Evolutionary conservation across 495 filamentous ascomycete species (phyloP).

Genomic region (Tuber aestivum): DNA sequence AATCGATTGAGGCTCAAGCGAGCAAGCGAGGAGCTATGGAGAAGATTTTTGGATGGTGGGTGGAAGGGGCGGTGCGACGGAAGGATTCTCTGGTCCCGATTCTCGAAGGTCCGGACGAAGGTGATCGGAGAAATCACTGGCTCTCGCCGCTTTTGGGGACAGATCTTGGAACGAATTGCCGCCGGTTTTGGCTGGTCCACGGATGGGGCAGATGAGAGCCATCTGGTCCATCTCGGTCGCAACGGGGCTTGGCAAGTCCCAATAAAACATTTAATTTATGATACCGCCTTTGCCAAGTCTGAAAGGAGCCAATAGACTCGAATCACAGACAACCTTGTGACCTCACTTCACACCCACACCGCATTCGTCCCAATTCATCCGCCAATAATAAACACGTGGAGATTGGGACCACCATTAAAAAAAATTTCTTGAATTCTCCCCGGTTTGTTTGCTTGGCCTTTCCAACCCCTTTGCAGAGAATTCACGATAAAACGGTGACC

Average conservation of each 20-base stretch:
- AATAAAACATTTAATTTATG: background rate
- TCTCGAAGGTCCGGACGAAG: conserved; percentile 5
- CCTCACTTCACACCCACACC: background rate
- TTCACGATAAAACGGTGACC: background rate
- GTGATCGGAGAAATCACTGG: conserved; percentile 4
- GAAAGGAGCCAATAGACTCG: background rate
- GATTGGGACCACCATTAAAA: background rate
- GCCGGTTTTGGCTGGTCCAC: background rate
- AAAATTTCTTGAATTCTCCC: background rate
- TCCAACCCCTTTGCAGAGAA: background rate
- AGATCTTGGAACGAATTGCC: background rate
- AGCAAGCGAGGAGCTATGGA: conserved; percentile 6
- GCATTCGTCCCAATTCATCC: background rate
- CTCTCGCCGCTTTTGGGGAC: background rate
- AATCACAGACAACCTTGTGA: background rate
- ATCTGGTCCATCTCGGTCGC: background rate
- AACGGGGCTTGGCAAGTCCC: conserved; percentile 1
- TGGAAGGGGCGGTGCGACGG: background rate
- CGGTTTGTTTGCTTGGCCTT: background rate
- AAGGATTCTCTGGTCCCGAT: background rate
- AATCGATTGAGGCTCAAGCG: conserved; percentile 35
- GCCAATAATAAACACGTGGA: conserved; percentile 3
- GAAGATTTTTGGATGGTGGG: background rate
- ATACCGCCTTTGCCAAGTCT: background rate
- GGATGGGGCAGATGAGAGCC: conserved; percentile 4